These are phyloP conservation scores for Phoenix dactylifera DNA, from an alignment of 176 grass and related monocot genomes.

Conservation along the genomic window DNA sequence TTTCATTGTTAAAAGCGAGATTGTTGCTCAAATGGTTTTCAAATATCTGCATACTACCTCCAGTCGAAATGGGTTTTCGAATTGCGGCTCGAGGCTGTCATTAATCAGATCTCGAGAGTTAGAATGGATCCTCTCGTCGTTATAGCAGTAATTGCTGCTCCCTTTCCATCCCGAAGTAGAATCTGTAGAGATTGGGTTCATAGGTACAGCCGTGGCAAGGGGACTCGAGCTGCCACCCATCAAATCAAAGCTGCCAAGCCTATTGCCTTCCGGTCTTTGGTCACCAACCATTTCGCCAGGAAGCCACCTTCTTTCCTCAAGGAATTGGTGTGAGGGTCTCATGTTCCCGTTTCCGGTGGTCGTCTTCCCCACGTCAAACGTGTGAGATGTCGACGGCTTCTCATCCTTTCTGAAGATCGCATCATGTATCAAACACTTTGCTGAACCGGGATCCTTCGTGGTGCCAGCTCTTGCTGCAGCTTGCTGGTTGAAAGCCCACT, in stretches of 20 bases:
- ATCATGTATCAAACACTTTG: constrained; percentile 56
- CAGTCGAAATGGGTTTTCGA: constrained; percentile 23
- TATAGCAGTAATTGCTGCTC: background rate
- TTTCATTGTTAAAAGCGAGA: too few relatives aligned
- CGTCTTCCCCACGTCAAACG: constrained; percentile 41
- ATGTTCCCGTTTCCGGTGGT: constrained; percentile 7
- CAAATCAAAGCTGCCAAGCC: constrained; percentile 10
- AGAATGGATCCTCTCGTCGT: constrained; percentile 5
- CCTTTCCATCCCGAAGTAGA: constrained; percentile 6
- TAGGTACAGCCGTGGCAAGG: constrained; percentile 1
- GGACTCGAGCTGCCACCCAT: constrained; percentile 10
- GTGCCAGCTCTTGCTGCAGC: constrained; percentile 11
- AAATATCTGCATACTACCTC: constrained; percentile 9
- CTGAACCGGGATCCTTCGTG: constrained; percentile 23
- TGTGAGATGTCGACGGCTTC: constrained; percentile 23
- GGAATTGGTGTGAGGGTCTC: constrained; percentile 2
- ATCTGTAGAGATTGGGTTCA: background rate
- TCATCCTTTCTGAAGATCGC: constrained; percentile 32
- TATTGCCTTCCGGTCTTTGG: background rate
- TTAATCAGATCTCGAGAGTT: constrained; percentile 30
- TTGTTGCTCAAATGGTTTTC: too few relatives aligned
- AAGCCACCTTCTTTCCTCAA: constrained; percentile 34
- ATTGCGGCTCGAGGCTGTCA: constrained; percentile 26
- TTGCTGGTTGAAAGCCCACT: constrained; percentile 54
- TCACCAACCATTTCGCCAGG: background rate